A percentile compares a stretch with the other conserved stretches of the same genome.
These are phyloP conservation scores for Vaccinium vitisidaea DNA, from an alignment of 148 eudicot species.

Conservation along the genomic window DNA sequence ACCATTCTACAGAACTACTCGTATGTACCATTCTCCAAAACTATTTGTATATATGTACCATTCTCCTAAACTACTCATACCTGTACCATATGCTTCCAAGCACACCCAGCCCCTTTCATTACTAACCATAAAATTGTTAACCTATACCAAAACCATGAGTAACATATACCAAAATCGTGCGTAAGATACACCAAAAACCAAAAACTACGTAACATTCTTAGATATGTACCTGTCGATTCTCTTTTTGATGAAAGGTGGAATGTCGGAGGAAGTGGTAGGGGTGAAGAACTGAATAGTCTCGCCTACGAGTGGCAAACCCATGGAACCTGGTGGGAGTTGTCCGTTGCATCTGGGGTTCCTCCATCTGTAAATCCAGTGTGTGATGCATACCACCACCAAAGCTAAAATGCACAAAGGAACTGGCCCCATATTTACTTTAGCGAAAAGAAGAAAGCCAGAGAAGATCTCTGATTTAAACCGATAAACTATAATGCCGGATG, in stretches of 20 bases:
- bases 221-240: constrained; percentile 60
- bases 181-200: too few species aligned
- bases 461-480: neutral
- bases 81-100: too few species aligned
- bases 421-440: constrained; percentile 29
- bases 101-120: too few species aligned
- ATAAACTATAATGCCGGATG: neutral
- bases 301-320: constrained; percentile 83
- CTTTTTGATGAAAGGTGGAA: constrained; percentile 60
- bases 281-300: constrained; percentile 72
- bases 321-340: constrained; percentile 76
- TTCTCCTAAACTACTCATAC: too few species aligned
- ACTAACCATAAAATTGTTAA: too few species aligned
- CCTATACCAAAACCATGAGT: too few species aligned
- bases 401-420: constrained; percentile 32
- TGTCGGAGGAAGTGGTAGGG: constrained; percentile 47
- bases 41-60: too few species aligned
- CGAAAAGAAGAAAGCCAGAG: constrained; percentile 1
- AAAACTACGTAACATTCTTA: too few species aligned
- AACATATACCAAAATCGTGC: too few species aligned
- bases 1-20: too few species aligned
- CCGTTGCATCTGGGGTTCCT: constrained; percentile 75
- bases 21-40: too few species aligned
- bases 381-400: constrained; percentile 34
- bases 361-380: constrained; percentile 70